These are phyloP conservation scores for Trichocladium antarcticum DNA, from an alignment of 495 filamentous ascomycete species.

Conservation along the genomic window DNA sequence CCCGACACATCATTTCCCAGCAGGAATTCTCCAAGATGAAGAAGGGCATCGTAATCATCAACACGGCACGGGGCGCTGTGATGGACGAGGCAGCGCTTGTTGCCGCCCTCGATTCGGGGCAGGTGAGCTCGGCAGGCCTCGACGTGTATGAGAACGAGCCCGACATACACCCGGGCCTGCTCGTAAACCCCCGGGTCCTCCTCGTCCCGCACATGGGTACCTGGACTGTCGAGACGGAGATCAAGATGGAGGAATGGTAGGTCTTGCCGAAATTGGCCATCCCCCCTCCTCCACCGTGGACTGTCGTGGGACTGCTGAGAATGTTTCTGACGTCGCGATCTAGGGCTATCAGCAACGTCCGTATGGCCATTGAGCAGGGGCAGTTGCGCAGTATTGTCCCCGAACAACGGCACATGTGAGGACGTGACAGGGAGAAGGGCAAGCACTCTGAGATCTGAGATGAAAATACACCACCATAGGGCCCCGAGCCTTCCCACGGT, in stretches of 20 bases:
- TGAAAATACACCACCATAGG: too few species aligned
- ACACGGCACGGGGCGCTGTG: constrained; percentile 58
- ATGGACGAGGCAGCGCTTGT: constrained; percentile 66
- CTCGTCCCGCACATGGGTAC: constrained; percentile 77
- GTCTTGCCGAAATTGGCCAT: neutral
- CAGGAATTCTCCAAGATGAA: constrained; percentile 60
- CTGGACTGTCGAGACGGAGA: constrained; percentile 48
- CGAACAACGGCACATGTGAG: constrained; percentile 46
- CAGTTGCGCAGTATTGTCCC: constrained; percentile 57
- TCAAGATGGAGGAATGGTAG: constrained; percentile 62
- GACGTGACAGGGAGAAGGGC: neutral
- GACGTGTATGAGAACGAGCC: constrained; percentile 80
- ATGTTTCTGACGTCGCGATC: neutral
- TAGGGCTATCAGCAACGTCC: constrained; percentile 53
- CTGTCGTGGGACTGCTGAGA: neutral
- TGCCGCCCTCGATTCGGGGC: constrained; percentile 53
- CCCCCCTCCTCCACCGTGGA: neutral
- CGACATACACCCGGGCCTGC: constrained; percentile 55
- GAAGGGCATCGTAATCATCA: constrained; percentile 57
- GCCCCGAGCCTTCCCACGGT: too few species aligned
- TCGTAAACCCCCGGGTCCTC: constrained; percentile 59
- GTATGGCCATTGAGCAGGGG: constrained; percentile 51
- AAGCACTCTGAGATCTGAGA: neutral
- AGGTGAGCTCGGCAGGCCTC: constrained; percentile 56
- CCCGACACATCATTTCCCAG: constrained; percentile 54